A percentile compares a stretch with the other conserved stretches of the same genome.
Evolutionary conservation across 345 rosid genomes (phyloP).

Genomic region (Bruguiera gymnorhiza): DNA sequence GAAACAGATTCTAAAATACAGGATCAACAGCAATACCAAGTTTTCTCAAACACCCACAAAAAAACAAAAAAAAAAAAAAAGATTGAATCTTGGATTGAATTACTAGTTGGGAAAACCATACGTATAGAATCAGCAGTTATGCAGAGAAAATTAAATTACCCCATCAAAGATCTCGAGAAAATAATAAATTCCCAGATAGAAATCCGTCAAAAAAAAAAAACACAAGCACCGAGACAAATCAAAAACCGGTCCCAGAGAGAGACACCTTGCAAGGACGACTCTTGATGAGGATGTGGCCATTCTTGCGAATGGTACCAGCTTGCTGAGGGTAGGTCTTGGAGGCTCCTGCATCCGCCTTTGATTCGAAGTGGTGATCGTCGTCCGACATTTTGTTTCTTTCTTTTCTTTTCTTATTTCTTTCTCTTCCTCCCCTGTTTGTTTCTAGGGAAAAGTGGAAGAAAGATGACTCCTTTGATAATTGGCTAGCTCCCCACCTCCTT

Average conservation of each 20-base stretch:
- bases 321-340: slow-evolving; percentile 65
- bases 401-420: not conserved
- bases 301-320: slow-evolving; percentile 62
- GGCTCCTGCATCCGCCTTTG: slow-evolving; percentile 66
- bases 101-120: not conserved
- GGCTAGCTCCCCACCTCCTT: too few relatives aligned
- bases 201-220: not conserved
- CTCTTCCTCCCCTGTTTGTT: too few relatives aligned
- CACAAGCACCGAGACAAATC: not conserved
- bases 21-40: not conserved
- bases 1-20: not conserved
- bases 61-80: not conserved
- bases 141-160: not conserved
- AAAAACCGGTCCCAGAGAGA: not conserved
- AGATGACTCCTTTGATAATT: too few relatives aligned
- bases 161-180: slow-evolving; percentile 18
- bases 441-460: too few relatives aligned
- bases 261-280: slow-evolving; percentile 60
- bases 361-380: slow-evolving; percentile 61
- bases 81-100: not conserved
- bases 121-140: not conserved
- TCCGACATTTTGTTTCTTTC: slow-evolving; percentile 41
- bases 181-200: slow-evolving; percentile 4
- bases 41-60: not conserved
- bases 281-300: slow-evolving; percentile 58